Evolutionary conservation across 1,284 basidiomycete genomes (phyloP).

Genomic region (Sparassis latifolia): DNA sequence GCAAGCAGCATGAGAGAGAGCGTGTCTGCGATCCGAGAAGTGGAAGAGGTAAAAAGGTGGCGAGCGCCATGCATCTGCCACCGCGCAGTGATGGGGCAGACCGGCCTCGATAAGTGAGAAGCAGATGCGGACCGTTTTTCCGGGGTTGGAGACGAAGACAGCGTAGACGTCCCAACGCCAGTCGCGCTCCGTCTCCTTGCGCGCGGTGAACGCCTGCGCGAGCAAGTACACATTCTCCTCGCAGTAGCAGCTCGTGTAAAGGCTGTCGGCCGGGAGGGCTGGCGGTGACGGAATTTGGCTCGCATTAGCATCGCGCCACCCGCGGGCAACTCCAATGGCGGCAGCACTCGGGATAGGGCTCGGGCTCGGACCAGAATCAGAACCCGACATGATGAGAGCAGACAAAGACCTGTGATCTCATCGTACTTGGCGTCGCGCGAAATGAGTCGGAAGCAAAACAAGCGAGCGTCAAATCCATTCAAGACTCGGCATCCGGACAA

Average conservation of each 20-base stretch:
- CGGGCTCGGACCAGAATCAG: no score
- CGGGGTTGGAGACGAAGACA: conserved; percentile 61
- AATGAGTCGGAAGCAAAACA: no score
- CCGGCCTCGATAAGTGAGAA: neutral
- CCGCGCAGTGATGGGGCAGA: neutral
- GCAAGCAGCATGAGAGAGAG: neutral
- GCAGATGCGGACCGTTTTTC: conserved; percentile 40
- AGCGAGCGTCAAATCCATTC: no score
- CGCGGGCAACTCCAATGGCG: no score
- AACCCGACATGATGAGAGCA: conserved; percentile 1
- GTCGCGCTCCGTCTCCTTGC: conserved; percentile 12
- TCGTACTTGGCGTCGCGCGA: no score
- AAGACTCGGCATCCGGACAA: no score
- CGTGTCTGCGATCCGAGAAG: neutral
- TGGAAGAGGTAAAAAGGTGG: no score
- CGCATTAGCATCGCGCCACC: no score
- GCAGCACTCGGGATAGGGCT: no score
- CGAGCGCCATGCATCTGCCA: no score
- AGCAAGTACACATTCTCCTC: conserved; percentile 72
- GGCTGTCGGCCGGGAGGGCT: conserved; percentile 20
- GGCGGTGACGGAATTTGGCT: conserved; percentile 13
- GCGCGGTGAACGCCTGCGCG: conserved; percentile 34
- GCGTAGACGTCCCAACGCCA: conserved; percentile 44
- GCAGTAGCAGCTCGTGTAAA: conserved; percentile 45
- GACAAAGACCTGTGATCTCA: neutral